phyloP scores from a whole-genome alignment of 768 basidiomycete species.

The Agrocybe pediades region DNA sequence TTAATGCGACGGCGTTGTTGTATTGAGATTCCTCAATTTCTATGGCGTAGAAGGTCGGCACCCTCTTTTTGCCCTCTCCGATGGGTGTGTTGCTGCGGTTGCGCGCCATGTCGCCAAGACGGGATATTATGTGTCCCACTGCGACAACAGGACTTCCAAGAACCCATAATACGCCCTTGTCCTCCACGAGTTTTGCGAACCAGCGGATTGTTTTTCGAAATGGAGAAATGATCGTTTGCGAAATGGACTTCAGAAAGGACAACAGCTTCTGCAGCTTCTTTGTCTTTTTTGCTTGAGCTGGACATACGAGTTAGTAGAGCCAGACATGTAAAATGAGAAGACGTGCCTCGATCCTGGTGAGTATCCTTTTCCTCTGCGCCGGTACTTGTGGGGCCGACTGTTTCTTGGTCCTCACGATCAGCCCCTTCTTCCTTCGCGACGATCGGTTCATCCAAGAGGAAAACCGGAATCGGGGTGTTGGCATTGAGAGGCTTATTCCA shows the following conservation, averaged over 20 bases:
- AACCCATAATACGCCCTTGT: neutral
- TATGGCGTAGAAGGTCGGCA: conserved; percentile 8
- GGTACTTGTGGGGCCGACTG: too few species aligned
- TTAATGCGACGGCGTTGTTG: neutral
- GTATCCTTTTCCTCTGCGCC: neutral
- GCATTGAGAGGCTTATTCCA: conserved; percentile 40
- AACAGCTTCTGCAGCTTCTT: neutral
- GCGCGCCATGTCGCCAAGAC: conserved; percentile 10
- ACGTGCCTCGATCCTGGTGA: too few species aligned
- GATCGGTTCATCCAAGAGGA: neutral
- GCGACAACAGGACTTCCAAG: neutral
- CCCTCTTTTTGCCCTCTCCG: neutral
- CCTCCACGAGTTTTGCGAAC: neutral
- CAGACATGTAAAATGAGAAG: too few species aligned
- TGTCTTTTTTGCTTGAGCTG: neutral
- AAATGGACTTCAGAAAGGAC: neutral
- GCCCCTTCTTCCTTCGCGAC: neutral
- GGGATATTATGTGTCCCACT: neutral
- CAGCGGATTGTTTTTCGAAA: neutral
- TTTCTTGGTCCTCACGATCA: too few species aligned
- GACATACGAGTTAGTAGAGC: too few species aligned
- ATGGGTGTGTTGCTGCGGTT: neutral
- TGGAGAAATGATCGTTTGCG: neutral
- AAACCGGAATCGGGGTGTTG: conserved; percentile 11
- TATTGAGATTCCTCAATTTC: neutral